Percentiles rank a stretch among this genome's conserved stretches.
These are phyloP conservation scores for Coniochaeta sp. DNA, from an alignment of 2,329 filamentous ascomycete species.

Conservation along the genomic window DNA sequence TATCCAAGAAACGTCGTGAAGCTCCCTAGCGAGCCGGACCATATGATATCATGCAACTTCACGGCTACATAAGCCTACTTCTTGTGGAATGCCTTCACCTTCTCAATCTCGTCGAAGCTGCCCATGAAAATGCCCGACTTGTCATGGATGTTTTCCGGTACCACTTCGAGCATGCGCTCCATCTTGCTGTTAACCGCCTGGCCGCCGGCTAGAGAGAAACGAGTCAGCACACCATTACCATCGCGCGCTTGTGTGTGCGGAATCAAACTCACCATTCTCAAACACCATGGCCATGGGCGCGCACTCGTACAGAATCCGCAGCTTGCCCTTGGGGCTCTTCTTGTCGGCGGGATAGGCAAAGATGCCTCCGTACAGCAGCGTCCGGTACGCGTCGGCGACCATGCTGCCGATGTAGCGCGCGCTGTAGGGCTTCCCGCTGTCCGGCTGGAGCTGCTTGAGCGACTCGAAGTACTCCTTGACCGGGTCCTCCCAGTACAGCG, in stretches of 20 bases:
- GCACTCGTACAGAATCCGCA: slow-evolving; percentile 95
- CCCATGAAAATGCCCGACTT: slow-evolving; percentile 93
- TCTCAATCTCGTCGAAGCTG: slow-evolving; percentile 90
- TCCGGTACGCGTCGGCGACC: slow-evolving; percentile 97
- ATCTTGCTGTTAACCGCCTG: slow-evolving; percentile 88
- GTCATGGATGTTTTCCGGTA: slow-evolving; percentile 91
- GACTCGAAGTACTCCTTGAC: slow-evolving; percentile 84
- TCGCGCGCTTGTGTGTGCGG: not conserved
- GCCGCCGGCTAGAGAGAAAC: slow-evolving; percentile 62
- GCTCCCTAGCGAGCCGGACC: not conserved
- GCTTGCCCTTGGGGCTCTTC: slow-evolving; percentile 97
- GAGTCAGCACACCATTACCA: not conserved
- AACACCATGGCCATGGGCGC: slow-evolving; percentile 99
- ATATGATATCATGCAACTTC: not conserved
- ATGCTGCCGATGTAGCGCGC: slow-evolving; percentile 94
- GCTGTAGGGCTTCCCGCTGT: slow-evolving; percentile 78
- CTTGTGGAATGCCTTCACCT: slow-evolving; percentile 80
- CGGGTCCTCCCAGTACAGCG: slow-evolving; percentile 86
- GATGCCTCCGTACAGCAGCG: slow-evolving; percentile 88
- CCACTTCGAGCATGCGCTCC: slow-evolving; percentile 81
- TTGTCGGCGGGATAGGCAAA: slow-evolving; percentile 97
- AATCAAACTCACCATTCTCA: slow-evolving; percentile 71
- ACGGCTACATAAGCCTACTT: not conserved
- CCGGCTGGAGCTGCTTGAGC: slow-evolving; percentile 66
- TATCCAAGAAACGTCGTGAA: not conserved